Evolutionary conservation across 1,284 basidiomycete species (phyloP).

Genomic region (Tremellales sp.): DNA sequence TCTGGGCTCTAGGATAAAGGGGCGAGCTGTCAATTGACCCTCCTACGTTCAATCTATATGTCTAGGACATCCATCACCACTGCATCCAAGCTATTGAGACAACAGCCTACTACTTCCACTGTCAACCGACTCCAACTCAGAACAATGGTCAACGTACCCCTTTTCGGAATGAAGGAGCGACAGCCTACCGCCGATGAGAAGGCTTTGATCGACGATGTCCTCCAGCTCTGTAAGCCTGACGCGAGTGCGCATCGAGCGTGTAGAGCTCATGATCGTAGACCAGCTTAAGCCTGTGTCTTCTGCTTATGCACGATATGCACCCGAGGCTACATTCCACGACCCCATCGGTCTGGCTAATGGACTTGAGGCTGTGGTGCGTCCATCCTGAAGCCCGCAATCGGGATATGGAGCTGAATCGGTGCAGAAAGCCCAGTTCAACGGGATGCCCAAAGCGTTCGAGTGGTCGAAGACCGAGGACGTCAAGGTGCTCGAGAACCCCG

Average conservation of each 20-base stretch:
- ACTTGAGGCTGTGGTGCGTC: slow-evolving; percentile 27
- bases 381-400: background rate
- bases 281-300: slow-evolving; percentile 32
- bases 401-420: background rate
- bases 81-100: background rate
- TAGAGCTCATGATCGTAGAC: slow-evolving; percentile 12
- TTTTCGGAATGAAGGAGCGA: slow-evolving; percentile 28
- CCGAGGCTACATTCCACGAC: slow-evolving; percentile 31
- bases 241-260: slow-evolving; percentile 1
- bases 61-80: background rate
- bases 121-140: background rate
- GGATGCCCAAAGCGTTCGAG: slow-evolving; percentile 36
- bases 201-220: slow-evolving; percentile 30
- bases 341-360: slow-evolving; percentile 35
- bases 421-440: slow-evolving; percentile 40
- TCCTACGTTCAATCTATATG: no score
- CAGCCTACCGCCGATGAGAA: slow-evolving; percentile 28
- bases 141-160: slow-evolving; percentile 12
- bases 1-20: no score
- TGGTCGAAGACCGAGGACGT: slow-evolving; percentile 20
- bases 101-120: background rate
- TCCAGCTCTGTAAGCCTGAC: slow-evolving; percentile 24
- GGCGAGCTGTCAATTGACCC: no score
- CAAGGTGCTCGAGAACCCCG: slow-evolving; percentile 36
- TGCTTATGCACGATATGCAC: slow-evolving; percentile 30